Conservation (phyloP, 768 basidiomycete species). For the Phaeotremella skinneri region DNA sequence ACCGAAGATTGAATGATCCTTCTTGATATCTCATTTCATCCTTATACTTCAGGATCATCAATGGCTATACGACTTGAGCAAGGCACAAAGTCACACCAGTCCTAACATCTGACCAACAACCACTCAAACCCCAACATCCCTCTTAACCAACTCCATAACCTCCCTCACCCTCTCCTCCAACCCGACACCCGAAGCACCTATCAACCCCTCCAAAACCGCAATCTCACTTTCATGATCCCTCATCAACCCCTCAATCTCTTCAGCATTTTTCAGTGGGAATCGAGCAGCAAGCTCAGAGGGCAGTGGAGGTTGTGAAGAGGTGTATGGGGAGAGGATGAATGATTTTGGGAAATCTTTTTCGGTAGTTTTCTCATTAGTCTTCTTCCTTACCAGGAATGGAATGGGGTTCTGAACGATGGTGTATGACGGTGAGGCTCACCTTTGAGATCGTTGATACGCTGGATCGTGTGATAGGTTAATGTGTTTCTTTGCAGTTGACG, state of each 20-base stretch:
- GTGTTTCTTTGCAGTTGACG: constrained; percentile 69
- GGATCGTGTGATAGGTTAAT: constrained; percentile 68
- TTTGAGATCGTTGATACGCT: constrained; percentile 26
- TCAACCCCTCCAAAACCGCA: constrained; percentile 29
- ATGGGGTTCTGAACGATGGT: background rate
- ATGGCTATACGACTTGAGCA: too few relatives aligned
- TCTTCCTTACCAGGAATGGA: background rate
- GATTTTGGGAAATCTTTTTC: constrained; percentile 27
- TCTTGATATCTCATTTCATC: background rate
- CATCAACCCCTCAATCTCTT: constrained; percentile 41
- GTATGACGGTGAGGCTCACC: constrained; percentile 21
- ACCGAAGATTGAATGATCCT: too few relatives aligned
- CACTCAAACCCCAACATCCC: constrained; percentile 16
- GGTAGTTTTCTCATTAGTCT: background rate
- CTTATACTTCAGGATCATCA: background rate
- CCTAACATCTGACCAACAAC: background rate
- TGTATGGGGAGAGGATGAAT: constrained; percentile 39
- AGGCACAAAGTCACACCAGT: background rate
- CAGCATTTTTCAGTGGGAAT: constrained; percentile 31
- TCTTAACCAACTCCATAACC: constrained; percentile 41
- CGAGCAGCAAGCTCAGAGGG: constrained; percentile 44
- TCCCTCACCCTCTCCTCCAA: constrained; percentile 47
- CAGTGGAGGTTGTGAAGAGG: constrained; percentile 31
- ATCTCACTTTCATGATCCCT: constrained; percentile 50
- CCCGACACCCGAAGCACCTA: constrained; percentile 27